Percentiles rank a stretch among this genome's conserved stretches.
Evolutionary conservation across 2,329 filamentous ascomycete genomes (phyloP).

Genomic region (Waltergamsia citrina): DNA sequence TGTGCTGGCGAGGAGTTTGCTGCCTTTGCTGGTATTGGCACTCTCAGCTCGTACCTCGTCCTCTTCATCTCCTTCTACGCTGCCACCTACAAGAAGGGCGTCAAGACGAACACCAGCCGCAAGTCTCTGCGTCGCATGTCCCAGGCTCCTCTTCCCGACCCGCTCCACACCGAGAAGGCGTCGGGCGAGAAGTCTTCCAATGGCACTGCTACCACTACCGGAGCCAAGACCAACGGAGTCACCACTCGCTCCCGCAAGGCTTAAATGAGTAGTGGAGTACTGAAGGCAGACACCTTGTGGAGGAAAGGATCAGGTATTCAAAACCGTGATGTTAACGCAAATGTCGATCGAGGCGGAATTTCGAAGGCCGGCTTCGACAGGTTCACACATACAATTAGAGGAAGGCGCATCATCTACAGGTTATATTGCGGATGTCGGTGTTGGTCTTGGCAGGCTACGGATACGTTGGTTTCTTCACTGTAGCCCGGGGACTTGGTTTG

Average conservation of each 20-base stretch:
- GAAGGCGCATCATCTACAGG: too few relatives aligned
- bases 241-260: conserved; percentile 64
- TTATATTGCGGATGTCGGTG: too few relatives aligned
- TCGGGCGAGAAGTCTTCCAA: conserved; percentile 42
- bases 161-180: conserved; percentile 59
- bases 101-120: conserved; percentile 70
- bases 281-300: too few relatives aligned
- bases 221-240: conserved; percentile 47
- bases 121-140: conserved; percentile 62
- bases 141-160: conserved; percentile 66
- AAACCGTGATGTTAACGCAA: background rate
- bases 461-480: background rate
- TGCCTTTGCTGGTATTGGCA: conserved; percentile 82
- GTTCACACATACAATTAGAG: background rate
- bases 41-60: conserved; percentile 88
- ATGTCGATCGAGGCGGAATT: too few relatives aligned
- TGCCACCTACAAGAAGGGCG: conserved; percentile 85
- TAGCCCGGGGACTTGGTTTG: background rate
- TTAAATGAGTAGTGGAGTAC: conserved; percentile 13
- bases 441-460: background rate
- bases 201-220: conserved; percentile 44
- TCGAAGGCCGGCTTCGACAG: too few relatives aligned
- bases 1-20: conserved; percentile 97
- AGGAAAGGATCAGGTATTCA: background rate
- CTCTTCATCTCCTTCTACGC: conserved; percentile 99